Evolutionary conservation across 441 rosid genomes (phyloP), one percentile per base, ranked within the genome.

Genomic region (Croton laevigatus): DNA sequence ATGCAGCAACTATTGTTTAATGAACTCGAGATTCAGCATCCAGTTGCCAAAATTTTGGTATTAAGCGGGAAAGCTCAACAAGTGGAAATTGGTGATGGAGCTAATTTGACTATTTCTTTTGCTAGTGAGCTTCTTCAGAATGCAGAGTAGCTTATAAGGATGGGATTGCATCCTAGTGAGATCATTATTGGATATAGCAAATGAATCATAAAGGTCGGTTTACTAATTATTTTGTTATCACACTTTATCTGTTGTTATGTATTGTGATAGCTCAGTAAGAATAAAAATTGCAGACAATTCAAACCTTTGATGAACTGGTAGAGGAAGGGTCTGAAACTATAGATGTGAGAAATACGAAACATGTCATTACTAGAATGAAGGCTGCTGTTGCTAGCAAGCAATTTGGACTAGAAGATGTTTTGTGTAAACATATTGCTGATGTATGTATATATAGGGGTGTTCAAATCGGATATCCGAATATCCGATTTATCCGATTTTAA

Each of bases 321-420:
- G 99, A 93, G 91, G 48, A 59, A 19, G 99, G 91, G 73, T 96
- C 98, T 75, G 98, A 96, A 74, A 93, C 74, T 44, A 96, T 96
- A 97, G 98, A 96, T 81, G 98, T 91, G 62, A 87, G 97, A 68
- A 66, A 80, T 70, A 93, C 86, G 80, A 92, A 85, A 62, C 87
- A 91, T 78, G 98, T 93, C 63, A 61, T 90, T 46, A 74, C 52
- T 69, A 85, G 98, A 66, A 93, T 90, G 96, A 93, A 85, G 84
- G 89, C 98, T 59, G 93, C 99, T 73, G 96, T 96, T 83, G 98
- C 98, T 62, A 93, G 99, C 89, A 96, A 96, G 88, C 99, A 93
- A 81, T 90, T 82, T 73, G 98, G 99, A 27, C 97, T 80, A 74
- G 99, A 96, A 82, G 97, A 96, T 3, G 67, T 86, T 9, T 82